Conservation (phyloP, 2,329 filamentous ascomycete genomes). For the Trichoderma sp. region DNA sequence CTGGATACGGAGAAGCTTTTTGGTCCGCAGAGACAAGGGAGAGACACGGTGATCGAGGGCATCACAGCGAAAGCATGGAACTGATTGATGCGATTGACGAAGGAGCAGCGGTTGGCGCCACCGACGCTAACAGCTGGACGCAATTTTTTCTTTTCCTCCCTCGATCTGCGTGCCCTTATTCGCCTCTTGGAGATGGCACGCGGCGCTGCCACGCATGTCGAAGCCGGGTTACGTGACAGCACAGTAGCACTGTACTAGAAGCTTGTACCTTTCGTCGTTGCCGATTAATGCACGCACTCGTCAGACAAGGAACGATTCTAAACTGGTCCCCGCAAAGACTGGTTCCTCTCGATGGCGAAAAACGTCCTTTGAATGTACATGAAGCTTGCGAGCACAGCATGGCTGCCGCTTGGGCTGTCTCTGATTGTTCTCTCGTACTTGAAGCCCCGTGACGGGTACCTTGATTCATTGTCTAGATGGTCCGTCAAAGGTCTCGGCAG, state of each 20-base stretch:
- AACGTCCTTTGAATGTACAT: neutral
- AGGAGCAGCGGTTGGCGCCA: neutral
- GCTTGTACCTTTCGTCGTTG: neutral
- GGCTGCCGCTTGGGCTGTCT: neutral
- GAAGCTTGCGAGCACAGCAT: neutral
- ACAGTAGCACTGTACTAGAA: neutral
- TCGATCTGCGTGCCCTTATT: neutral
- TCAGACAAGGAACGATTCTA: neutral
- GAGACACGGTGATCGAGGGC: neutral
- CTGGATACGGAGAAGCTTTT: neutral
- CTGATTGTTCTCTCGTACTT: neutral
- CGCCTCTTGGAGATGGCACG: neutral
- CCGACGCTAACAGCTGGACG: neutral
- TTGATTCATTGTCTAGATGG: neutral
- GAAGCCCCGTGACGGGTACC: neutral
- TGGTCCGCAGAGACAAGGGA: neutral
- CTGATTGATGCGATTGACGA: neutral
- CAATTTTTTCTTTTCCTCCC: neutral
- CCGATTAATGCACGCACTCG: constrained; percentile 5
- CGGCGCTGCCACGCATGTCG: constrained; percentile 6
- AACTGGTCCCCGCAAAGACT: constrained; percentile 4
- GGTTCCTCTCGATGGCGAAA: neutral
- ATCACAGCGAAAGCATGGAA: neutral
- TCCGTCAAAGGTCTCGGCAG: constrained; percentile 1
- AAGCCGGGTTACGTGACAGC: neutral